phyloP scores from a whole-genome alignment of 192 early-diverging fungal genomes.

The Coemansia sp. region DNA sequence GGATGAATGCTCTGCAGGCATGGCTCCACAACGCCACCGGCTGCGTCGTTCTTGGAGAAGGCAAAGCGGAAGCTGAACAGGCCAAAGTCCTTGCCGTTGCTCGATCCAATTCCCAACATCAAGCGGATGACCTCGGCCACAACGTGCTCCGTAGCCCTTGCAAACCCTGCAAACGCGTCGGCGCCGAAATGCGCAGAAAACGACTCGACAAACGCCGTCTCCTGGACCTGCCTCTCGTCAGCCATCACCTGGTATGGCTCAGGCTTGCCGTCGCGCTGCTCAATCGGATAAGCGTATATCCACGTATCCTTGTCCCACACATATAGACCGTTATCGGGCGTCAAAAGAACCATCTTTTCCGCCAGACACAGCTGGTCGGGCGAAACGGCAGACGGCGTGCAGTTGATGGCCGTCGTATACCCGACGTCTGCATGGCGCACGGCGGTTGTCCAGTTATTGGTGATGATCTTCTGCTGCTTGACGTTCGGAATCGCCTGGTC shows the following conservation, averaged over 20 bases:
- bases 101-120: slow-evolving; percentile 24
- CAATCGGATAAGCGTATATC: slow-evolving; percentile 12
- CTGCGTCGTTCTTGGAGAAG: slow-evolving; percentile 12
- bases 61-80: slow-evolving; percentile 39
- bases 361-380: slow-evolving; percentile 19
- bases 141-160: slow-evolving; percentile 6
- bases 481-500: slow-evolving; percentile 17
- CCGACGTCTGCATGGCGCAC: slow-evolving; percentile 51
- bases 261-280: slow-evolving; percentile 16
- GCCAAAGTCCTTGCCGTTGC: slow-evolving; percentile 42
- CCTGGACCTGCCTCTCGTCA: slow-evolving; percentile 18
- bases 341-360: slow-evolving; percentile 36
- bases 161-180: slow-evolving; percentile 6
- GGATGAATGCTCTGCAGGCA: slow-evolving; percentile 24
- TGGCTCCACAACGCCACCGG: slow-evolving; percentile 9
- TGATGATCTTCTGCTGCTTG: slow-evolving; percentile 25
- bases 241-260: slow-evolving; percentile 33
- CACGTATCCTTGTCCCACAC: slow-evolving; percentile 20
- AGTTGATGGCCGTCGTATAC: slow-evolving; percentile 34
- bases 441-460: slow-evolving; percentile 33
- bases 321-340: slow-evolving; percentile 35
- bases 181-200: slow-evolving; percentile 18
- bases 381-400: slow-evolving; percentile 21
- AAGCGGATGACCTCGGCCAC: slow-evolving; percentile 21
- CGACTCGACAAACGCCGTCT: slow-evolving; percentile 15